Evolutionary conservation across 2,329 filamentous ascomycete genomes (phyloP), one percentile per base, ranked within the genome.

Genomic region (Pseudogymnoascus sp.): DNA sequence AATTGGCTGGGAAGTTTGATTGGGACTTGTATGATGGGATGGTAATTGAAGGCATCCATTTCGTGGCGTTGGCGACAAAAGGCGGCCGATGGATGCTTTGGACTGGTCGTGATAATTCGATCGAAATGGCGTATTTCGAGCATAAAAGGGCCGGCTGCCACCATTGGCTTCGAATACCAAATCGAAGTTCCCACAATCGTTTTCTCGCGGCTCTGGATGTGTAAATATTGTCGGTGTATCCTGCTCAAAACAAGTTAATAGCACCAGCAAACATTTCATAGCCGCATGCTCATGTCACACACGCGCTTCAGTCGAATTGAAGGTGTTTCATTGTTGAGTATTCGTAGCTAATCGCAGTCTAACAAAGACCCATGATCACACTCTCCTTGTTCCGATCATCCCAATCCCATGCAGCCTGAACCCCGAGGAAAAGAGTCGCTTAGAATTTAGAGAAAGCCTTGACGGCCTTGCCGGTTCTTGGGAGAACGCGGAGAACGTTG

Each of bases 391-490:
- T 68, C 65, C 62, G 65, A 69, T 67, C 67, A 68, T 66, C 65
- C 65, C 71, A 70, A 70, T 67, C 68, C 68, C 65, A 70, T 71
- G 67, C 69, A 70, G 62, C 68, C 68, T 64, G 67, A 58, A 57
- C 60, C 33, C 57, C 66, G 64, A 60, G 68, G 62, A 67, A 66
- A 64, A 69, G 70, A 68, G 64, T 63, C 65, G 65, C 66, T 87
- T 96, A 99, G 86, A 99, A 99, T 86, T 99, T 99, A 85, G 79
- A 84, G 87, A 99, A 99, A 79, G 87, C 81, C 92, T 99, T 99
- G 80, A 97, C 92, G 74, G 86, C 81, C 88, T 97, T 97, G 82
- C 92, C 91, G 74, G 91, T 96, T 83, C 92, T 88, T 81, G 93
- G 93, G 75, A 97, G 89, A 74, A 99, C 94, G 76, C 94, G 92